Percentiles rank a stretch among this genome's conserved stretches.
phyloP scores from a whole-genome alignment of 2,329 filamentous ascomycete genomes.

The Penicillium sp. region DNA sequence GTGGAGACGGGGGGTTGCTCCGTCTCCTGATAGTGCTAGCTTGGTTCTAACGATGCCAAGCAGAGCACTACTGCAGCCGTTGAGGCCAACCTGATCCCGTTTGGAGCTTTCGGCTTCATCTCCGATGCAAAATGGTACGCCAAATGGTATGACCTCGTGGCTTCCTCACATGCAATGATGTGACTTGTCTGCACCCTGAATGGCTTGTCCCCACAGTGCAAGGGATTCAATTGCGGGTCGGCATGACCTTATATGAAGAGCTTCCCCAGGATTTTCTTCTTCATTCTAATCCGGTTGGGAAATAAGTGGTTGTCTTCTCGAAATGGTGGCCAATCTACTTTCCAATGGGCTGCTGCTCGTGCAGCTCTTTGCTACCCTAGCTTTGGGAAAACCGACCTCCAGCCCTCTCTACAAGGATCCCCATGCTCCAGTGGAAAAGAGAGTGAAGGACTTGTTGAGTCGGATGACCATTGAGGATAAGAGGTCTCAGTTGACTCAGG shows the following conservation, averaged over 20 bases:
- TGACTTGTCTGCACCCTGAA: neutral
- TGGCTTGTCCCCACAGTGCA: neutral
- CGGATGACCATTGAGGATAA: slow-evolving; percentile 77
- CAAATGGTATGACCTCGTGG: neutral
- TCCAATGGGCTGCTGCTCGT: slow-evolving; percentile 29
- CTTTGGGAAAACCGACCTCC: slow-evolving; percentile 15
- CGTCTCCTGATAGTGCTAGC: slow-evolving; percentile 23
- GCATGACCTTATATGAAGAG: slow-evolving; percentile 1
- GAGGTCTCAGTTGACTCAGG: slow-evolving; percentile 66
- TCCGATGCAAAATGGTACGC: slow-evolving; percentile 1
- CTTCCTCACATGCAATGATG: neutral
- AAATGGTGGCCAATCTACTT: slow-evolving; percentile 22
- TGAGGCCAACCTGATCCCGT: neutral
- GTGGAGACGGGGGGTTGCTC: slow-evolving; percentile 12
- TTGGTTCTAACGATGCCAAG: neutral
- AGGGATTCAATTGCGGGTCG: neutral
- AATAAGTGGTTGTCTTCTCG: neutral
- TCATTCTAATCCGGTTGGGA: neutral
- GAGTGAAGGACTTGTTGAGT: slow-evolving; percentile 66
- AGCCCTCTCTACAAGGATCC: slow-evolving; percentile 60
- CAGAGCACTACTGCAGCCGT: slow-evolving; percentile 1
- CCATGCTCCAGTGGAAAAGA: slow-evolving; percentile 60
- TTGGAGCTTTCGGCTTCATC: slow-evolving; percentile 7
- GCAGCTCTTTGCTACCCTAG: slow-evolving; percentile 24
- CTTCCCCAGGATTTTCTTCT: neutral